Percentiles rank a stretch among this genome's conserved stretches.
Conservation (phyloP, 345 rosid genomes). For the Streptanthus diversifolius region DNA sequence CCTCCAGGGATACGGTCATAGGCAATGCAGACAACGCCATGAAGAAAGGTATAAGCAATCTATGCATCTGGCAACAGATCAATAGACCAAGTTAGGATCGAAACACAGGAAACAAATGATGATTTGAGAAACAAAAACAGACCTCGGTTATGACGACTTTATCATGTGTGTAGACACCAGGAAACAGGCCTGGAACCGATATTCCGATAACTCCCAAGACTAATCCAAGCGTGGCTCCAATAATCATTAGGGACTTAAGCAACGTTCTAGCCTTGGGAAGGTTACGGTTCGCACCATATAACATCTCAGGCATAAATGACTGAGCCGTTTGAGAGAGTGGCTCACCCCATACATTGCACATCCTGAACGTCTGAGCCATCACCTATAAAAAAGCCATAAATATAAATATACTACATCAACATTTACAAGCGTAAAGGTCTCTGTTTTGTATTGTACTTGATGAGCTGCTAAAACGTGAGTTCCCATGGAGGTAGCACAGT, state of each 20-base stretch:
- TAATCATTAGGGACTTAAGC: constrained; percentile 67
- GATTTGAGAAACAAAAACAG: not conserved
- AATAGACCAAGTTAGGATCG: not conserved
- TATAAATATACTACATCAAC: not conserved
- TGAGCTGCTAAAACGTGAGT: constrained; percentile 76
- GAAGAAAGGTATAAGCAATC: constrained; percentile 62
- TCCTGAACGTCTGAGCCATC: constrained; percentile 63
- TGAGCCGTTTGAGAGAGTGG: constrained; percentile 96
- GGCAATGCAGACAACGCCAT: constrained; percentile 62
- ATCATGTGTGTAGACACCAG: constrained; percentile 69
- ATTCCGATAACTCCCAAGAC: constrained; percentile 55
- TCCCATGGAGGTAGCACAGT: constrained; percentile 87
- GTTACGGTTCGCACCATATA: constrained; percentile 62
- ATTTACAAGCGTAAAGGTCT: not conserved
- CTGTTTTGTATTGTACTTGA: constrained; percentile 49
- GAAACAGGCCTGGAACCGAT: constrained; percentile 60
- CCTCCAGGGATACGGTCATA: constrained; percentile 68
- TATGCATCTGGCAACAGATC: constrained; percentile 66
- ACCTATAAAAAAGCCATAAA: constrained; percentile 29
- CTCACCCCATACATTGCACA: constrained; percentile 77
- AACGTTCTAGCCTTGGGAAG: constrained; percentile 66
- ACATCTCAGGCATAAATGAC: constrained; percentile 85
- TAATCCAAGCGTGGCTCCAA: constrained; percentile 64
- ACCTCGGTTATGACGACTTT: constrained; percentile 58
- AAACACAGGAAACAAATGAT: not conserved